These are phyloP conservation scores for Penicillium palitans DNA, from an alignment of 2,329 filamentous ascomycete genomes.

Conservation along the genomic window DNA sequence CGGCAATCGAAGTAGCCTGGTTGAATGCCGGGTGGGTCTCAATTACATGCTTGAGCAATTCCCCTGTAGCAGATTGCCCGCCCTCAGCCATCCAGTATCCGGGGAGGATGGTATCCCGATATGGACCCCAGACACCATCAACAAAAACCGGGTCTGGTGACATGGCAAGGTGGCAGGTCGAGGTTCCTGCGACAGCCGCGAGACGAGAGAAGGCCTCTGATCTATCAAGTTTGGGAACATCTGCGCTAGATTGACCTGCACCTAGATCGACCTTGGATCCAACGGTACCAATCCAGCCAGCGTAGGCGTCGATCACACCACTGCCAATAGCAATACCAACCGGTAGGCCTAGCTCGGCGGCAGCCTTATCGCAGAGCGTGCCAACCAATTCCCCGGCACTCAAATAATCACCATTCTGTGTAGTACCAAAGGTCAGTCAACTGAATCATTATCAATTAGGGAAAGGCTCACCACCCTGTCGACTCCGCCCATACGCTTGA, in stretches of 20 bases:
- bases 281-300: slow-evolving; percentile 98
- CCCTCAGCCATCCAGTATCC: slow-evolving; percentile 97
- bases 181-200: slow-evolving; percentile 92
- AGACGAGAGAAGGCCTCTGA: slow-evolving; percentile 89
- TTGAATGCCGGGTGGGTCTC: slow-evolving; percentile 92
- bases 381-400: slow-evolving; percentile 92
- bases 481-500: slow-evolving; percentile 90
- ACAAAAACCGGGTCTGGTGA: slow-evolving; percentile 91
- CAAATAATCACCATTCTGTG: slow-evolving; percentile 83
- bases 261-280: slow-evolving; percentile 85
- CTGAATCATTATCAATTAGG: slow-evolving; percentile 19
- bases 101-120: slow-evolving; percentile 88
- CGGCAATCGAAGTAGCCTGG: slow-evolving; percentile 74
- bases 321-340: slow-evolving; percentile 89
- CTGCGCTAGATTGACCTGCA: slow-evolving; percentile 65
- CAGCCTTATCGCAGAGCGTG: slow-evolving; percentile 78
- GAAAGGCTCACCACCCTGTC: slow-evolving; percentile 80
- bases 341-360: slow-evolving; percentile 77
- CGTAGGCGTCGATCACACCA: slow-evolving; percentile 97
- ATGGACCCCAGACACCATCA: slow-evolving; percentile 94
- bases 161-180: slow-evolving; percentile 96
- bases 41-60: slow-evolving; percentile 88
- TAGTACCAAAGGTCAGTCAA: slow-evolving; percentile 12
- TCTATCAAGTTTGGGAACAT: slow-evolving; percentile 76
- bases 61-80: slow-evolving; percentile 93